Percentiles rank a stretch among this genome's conserved stretches.
phyloP scores from a whole-genome alignment of 2,329 filamentous ascomycete genomes.

The Fusarium liriodendri region DNA sequence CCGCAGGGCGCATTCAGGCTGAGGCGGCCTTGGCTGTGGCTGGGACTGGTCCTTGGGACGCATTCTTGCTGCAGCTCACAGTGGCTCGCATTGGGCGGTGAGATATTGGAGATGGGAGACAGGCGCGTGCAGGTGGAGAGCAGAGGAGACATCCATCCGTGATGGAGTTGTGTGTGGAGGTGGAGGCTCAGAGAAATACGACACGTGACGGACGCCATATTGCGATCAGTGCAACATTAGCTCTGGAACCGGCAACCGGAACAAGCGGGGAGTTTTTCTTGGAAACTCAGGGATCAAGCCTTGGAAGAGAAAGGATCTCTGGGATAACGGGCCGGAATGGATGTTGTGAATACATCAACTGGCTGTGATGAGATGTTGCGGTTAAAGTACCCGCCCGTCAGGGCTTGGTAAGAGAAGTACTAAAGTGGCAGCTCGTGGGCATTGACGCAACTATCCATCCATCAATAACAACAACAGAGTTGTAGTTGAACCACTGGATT shows the following conservation, averaged over 20 bases:
- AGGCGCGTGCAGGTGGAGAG: neutral
- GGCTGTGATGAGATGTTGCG: neutral
- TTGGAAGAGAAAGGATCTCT: neutral
- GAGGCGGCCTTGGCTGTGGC: constrained; percentile 23
- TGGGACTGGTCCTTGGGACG: constrained; percentile 14
- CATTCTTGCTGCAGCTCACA: constrained; percentile 23
- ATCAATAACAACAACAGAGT: neutral
- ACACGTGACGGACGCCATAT: constrained; percentile 33
- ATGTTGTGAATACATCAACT: constrained; percentile 4
- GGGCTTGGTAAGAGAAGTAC: neutral
- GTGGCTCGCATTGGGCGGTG: constrained; percentile 24
- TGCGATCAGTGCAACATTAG: neutral
- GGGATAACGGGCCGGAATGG: neutral
- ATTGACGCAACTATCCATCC: neutral
- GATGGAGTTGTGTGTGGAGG: constrained; percentile 13
- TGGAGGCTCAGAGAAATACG: constrained; percentile 14
- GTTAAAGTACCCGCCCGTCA: neutral
- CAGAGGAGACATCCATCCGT: neutral
- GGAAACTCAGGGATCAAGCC: neutral
- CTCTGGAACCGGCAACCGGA: neutral
- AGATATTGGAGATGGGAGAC: constrained; percentile 9
- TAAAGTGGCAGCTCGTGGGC: neutral
- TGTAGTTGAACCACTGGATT: neutral
- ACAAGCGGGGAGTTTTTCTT: neutral
- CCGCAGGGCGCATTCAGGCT: neutral